These are phyloP conservation scores for Scedosporium apiospermum DNA, from an alignment of 2,329 filamentous ascomycete genomes.

Conservation along the genomic window DNA sequence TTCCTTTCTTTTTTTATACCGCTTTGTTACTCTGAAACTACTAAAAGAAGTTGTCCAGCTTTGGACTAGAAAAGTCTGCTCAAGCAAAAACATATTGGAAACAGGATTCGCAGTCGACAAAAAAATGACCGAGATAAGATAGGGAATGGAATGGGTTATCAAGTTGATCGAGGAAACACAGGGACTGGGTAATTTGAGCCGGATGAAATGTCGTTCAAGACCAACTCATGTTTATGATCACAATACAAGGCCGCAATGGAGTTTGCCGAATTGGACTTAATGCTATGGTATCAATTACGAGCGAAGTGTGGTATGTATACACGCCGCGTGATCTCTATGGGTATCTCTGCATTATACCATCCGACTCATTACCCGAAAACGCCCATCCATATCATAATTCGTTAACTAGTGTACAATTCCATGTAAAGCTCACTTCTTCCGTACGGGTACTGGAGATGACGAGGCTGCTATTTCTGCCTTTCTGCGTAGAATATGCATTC, in stretches of 20 bases:
- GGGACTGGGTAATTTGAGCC: too few relatives aligned
- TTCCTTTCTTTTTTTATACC: not conserved
- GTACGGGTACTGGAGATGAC: not conserved
- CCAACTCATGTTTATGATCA: not conserved
- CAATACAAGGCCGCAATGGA: not conserved
- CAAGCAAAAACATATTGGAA: constrained; percentile 3
- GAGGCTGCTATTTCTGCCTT: not conserved
- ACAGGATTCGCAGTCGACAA: not conserved
- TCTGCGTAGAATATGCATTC: not conserved
- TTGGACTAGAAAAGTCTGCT: constrained; percentile 2
- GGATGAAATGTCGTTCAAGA: too few relatives aligned
- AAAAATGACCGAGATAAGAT: not conserved
- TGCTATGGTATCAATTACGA: not conserved
- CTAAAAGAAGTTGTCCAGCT: not conserved
- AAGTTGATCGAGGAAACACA: too few relatives aligned
- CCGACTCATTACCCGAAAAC: too few relatives aligned
- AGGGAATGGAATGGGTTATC: not conserved
- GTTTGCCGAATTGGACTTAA: not conserved
- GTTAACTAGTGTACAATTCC: too few relatives aligned
- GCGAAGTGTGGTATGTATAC: not conserved
- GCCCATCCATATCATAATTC: too few relatives aligned
- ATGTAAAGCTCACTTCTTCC: not conserved
- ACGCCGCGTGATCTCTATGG: not conserved
- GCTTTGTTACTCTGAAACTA: not conserved
- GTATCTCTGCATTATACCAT: not conserved